phyloP scores from a whole-genome alignment of 176 grass and related monocot genomes.

The Secale cereale region DNA sequence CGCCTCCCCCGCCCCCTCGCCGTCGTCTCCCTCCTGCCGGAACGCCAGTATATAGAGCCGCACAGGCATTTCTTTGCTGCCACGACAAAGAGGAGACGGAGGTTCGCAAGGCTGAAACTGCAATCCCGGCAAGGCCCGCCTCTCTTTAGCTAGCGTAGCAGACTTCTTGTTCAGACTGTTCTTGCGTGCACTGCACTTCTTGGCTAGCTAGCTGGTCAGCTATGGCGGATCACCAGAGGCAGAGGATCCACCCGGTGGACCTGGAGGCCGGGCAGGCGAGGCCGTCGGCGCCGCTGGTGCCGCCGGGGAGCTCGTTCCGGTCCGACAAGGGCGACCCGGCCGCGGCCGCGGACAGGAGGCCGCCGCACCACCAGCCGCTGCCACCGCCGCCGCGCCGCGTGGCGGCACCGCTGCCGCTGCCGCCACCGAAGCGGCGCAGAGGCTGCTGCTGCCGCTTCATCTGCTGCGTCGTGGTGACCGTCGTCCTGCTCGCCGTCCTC shows the following conservation, averaged over 20 bases:
- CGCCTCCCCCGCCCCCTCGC: background rate
- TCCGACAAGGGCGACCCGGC: constrained; percentile 52
- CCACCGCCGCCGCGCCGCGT: constrained; percentile 30
- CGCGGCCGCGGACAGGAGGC: background rate
- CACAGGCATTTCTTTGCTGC: background rate
- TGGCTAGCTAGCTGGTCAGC: background rate
- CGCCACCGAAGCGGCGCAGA: constrained; percentile 18
- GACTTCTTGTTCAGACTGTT: background rate
- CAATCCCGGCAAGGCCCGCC: background rate
- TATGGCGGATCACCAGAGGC: constrained; percentile 80
- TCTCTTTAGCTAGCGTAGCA: background rate
- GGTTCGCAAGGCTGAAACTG: background rate
- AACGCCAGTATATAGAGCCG: constrained; percentile 25
- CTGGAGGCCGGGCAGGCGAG: constrained; percentile 46
- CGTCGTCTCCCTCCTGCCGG: background rate
- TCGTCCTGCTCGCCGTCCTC: constrained; percentile 37
- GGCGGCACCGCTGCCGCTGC: background rate
- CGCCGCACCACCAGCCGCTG: background rate
- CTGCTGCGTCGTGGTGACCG: constrained; percentile 31
- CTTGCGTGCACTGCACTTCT: constrained; percentile 8
- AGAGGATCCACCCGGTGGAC: constrained; percentile 81
- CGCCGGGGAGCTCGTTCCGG: constrained; percentile 27
- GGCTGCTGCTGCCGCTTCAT: constrained; percentile 62
- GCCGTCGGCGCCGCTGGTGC: constrained; percentile 52
- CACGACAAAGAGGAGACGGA: background rate